phyloP scores from a whole-genome alignment of 345 rosid species.

The Linum trigynum region DNA sequence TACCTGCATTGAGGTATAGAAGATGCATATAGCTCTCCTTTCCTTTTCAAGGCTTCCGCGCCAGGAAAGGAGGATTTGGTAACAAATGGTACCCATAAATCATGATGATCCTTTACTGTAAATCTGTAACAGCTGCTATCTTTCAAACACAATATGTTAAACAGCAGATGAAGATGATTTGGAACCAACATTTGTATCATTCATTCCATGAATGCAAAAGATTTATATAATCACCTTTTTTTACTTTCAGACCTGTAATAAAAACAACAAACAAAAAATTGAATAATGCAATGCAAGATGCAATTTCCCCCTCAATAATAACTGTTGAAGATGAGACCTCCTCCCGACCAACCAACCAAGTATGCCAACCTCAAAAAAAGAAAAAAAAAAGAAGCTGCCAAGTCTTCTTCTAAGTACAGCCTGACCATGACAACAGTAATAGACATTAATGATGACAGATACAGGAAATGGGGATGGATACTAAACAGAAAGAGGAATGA shows the following conservation, averaged over 20 bases:
- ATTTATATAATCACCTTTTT: background rate
- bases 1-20: too few relatives aligned
- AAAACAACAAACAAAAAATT: background rate
- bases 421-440: background rate
- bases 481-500: background rate
- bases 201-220: background rate
- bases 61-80: too few relatives aligned
- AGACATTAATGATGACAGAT: background rate
- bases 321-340: background rate
- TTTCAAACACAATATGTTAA: slow-evolving; percentile 9
- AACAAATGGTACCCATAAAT: too few relatives aligned
- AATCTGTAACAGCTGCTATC: background rate
- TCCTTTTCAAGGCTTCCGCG: too few relatives aligned
- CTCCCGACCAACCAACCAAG: background rate
- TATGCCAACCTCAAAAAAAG: background rate
- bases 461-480: background rate
- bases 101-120: too few relatives aligned
- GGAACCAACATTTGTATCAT: background rate
- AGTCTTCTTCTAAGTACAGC: background rate
- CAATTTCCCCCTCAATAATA: background rate
- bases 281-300: slow-evolving; percentile 2
- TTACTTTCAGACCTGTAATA: background rate
- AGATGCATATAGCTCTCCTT: too few relatives aligned
- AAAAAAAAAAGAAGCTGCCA: background rate
- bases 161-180: background rate